phyloP scores from a whole-genome alignment of 2,329 filamentous ascomycete genomes.

The Neoarthrinium moseri region DNA sequence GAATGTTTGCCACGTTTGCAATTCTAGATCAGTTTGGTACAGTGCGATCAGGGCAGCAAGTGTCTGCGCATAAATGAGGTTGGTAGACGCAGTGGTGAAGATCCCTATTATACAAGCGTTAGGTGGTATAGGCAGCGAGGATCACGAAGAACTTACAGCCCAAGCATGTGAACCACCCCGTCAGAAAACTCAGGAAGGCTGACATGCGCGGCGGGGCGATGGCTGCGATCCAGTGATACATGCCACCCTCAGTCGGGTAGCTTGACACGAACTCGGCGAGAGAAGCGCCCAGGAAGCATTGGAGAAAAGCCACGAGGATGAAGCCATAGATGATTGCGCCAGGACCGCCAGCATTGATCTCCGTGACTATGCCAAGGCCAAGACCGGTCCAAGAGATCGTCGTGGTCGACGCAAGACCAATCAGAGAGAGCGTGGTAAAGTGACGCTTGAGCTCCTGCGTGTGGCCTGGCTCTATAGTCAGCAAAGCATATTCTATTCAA shows the following conservation, averaged over 20 bases:
- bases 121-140: too few relatives aligned
- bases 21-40: too few relatives aligned
- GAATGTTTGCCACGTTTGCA: too few relatives aligned
- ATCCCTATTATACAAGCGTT: too few relatives aligned
- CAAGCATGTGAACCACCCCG: too few relatives aligned
- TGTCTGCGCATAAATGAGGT: too few relatives aligned
- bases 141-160: too few relatives aligned
- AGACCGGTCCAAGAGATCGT: conserved; percentile 50
- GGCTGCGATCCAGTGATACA: conserved; percentile 53
- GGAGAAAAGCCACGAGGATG: conserved; percentile 44
- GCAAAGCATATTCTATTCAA: background rate
- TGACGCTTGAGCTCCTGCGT: conserved; percentile 47
- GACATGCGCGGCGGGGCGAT: too few relatives aligned
- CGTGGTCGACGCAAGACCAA: conserved; percentile 47
- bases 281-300: conserved; percentile 43
- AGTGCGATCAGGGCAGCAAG: too few relatives aligned
- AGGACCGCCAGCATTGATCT: conserved; percentile 46
- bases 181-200: too few relatives aligned
- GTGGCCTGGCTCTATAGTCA: conserved; percentile 31
- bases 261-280: conserved; percentile 46
- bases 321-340: conserved; percentile 50
- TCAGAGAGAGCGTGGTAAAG: conserved; percentile 45
- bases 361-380: conserved; percentile 42
- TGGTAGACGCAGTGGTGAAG: too few relatives aligned
- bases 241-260: conserved; percentile 47